phyloP scores from a whole-genome alignment of 2,329 filamentous ascomycete genomes.

The Microdochium paspali region DNA sequence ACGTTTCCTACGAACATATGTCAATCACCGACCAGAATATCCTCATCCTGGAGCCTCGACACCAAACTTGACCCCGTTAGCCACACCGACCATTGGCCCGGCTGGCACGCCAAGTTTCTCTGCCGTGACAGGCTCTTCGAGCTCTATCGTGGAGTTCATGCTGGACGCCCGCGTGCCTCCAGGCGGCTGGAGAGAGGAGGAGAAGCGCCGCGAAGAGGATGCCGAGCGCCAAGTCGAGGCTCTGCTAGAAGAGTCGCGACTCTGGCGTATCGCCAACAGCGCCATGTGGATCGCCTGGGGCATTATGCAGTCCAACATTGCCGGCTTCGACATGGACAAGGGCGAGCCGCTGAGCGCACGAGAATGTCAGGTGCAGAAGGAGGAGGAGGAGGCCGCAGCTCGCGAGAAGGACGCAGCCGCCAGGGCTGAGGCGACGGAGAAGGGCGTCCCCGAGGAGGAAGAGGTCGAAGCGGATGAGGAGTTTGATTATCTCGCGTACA shows the following conservation, averaged over 20 bases:
- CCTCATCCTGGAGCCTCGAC: constrained; percentile 40
- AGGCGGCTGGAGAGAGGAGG: constrained; percentile 48
- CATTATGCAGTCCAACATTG: constrained; percentile 85
- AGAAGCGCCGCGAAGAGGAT: constrained; percentile 51
- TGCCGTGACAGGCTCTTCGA: constrained; percentile 27
- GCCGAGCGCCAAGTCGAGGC: constrained; percentile 59
- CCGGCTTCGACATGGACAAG: constrained; percentile 50
- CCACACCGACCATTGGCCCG: constrained; percentile 22
- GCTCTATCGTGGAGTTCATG: constrained; percentile 62
- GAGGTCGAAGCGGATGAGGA: constrained; percentile 50
- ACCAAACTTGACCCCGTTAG: constrained; percentile 35
- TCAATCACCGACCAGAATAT: constrained; percentile 68
- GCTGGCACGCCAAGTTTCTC: constrained; percentile 25
- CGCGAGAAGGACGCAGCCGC: neutral
- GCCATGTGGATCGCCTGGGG: constrained; percentile 95
- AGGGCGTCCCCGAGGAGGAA: constrained; percentile 21
- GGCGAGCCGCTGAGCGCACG: constrained; percentile 12
- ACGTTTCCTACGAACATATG: constrained; percentile 78
- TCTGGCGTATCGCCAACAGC: constrained; percentile 84
- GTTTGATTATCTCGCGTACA: constrained; percentile 89
- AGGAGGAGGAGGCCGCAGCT: constrained; percentile 16
- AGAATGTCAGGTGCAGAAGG: constrained; percentile 3
- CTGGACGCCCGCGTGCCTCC: constrained; percentile 62
- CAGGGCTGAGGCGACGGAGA: constrained; percentile 4
- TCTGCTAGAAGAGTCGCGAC: constrained; percentile 66